phyloP scores from a whole-genome alignment of 257 asterid species.

The Nicotiana paniculata region DNA sequence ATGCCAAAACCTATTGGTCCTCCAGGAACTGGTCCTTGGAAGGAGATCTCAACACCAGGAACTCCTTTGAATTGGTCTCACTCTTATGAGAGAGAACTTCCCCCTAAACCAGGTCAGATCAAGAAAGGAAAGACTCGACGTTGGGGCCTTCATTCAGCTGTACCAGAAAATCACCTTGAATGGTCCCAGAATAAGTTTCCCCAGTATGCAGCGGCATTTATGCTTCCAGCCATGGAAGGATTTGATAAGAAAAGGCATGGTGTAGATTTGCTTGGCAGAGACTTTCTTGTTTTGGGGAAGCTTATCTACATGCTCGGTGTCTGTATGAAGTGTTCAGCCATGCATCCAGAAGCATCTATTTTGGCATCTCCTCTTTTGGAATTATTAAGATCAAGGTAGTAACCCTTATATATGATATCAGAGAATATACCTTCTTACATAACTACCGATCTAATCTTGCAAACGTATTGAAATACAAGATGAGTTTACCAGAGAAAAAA shows the following conservation, averaged over 20 bases:
- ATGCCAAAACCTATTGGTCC: slow-evolving; percentile 63
- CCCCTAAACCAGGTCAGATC: slow-evolving; percentile 47
- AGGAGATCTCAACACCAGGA: slow-evolving; percentile 60
- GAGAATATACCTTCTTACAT: background rate
- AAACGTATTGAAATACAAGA: background rate
- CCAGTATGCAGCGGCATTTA: slow-evolving; percentile 82
- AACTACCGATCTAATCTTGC: background rate
- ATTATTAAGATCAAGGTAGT: slow-evolving; percentile 76
- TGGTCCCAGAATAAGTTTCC: slow-evolving; percentile 70
- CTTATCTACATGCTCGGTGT: slow-evolving; percentile 87
- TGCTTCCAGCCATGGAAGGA: slow-evolving; percentile 94
- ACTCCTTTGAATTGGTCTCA: slow-evolving; percentile 76
- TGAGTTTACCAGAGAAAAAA: background rate
- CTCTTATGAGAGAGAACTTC: slow-evolving; percentile 87
- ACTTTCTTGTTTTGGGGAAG: slow-evolving; percentile 82
- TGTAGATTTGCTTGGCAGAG: slow-evolving; percentile 79
- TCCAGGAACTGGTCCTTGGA: slow-evolving; percentile 80
- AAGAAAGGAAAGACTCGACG: slow-evolving; percentile 69
- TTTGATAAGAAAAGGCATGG: slow-evolving; percentile 90
- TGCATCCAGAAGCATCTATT: slow-evolving; percentile 96
- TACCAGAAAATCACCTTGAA: slow-evolving; percentile 36
- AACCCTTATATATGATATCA: slow-evolving; percentile 2
- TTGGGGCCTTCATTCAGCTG: slow-evolving; percentile 49
- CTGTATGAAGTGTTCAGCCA: slow-evolving; percentile 81
- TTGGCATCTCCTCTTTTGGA: slow-evolving; percentile 85